Evolutionary conservation across 768 basidiomycete genomes (phyloP).

Genomic region (Auricularia heimuer): DNA sequence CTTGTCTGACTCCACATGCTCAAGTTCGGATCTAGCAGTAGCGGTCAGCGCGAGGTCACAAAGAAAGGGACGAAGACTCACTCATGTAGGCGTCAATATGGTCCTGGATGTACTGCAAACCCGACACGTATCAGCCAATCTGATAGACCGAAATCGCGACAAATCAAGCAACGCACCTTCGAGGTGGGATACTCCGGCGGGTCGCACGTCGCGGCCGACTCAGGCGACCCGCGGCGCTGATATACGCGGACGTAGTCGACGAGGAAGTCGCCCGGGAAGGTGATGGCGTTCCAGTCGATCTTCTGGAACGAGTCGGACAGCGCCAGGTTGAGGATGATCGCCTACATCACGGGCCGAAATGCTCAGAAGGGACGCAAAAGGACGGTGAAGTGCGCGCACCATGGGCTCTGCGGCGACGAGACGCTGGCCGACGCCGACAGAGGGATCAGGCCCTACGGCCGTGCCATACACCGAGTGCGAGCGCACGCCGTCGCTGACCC

Average conservation of each 20-base stretch:
- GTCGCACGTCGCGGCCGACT: conserved; percentile 24
- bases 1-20: conserved; percentile 21
- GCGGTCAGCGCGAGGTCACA: too few species aligned
- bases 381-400: conserved; percentile 20
- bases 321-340: conserved; percentile 4
- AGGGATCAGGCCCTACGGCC: conserved; percentile 18
- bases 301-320: conserved; percentile 26
- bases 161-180: background rate
- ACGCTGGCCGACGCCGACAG: conserved; percentile 19
- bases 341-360: background rate
- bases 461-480: conserved; percentile 20
- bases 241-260: conserved; percentile 35
- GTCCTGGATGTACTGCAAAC: conserved; percentile 18
- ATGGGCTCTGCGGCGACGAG: conserved; percentile 27
- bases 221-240: conserved; percentile 22
- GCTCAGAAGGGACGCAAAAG: background rate
- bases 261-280: conserved; percentile 25
- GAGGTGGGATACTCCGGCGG: conserved; percentile 24
- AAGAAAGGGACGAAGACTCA: too few species aligned
- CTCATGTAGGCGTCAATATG: conserved; percentile 19
- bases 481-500: conserved; percentile 18
- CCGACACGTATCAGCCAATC: too few species aligned
- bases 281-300: conserved; percentile 22
- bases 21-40: conserved; percentile 14
- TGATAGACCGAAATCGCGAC: too few species aligned